Evolutionary conservation across 2,329 filamentous ascomycete species (phyloP), one percentile per base, ranked within the genome.

Genomic region (Trichoderma gracile): DNA sequence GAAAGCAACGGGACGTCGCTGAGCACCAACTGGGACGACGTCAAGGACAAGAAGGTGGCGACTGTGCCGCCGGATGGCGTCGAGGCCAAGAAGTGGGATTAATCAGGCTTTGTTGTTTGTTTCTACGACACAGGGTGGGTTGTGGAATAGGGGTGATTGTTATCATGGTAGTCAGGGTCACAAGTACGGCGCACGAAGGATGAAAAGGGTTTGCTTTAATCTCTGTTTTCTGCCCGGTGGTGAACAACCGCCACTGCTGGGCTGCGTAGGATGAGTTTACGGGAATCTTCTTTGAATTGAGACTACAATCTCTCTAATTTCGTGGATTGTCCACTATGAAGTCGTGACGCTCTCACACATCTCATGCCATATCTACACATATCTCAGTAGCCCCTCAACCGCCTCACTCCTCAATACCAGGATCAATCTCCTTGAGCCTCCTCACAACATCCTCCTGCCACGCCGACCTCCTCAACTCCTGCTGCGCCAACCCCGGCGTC

Each of bases 1-100:
- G 94, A 99, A 81, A 97, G 93, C 76, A 95, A 96, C 70, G 95
- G 95, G 5, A 99, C 95, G 0, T 86, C 91, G 3, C 79, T 99
- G 56, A 97, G 92, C 76, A 99, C 95, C 0, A 92, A 94, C 74
- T 99, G 95, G 95, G 78, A 80, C 10, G 90, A 96, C 67, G 94
- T 97, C 21, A 85, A 86, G 57, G 84, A 82, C 67, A 86, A 86
- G 19, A 89, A 79, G 25, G 90, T 97, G 27, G 86, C 91, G 73
- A 90, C 88, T 0, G 77, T 81, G 42, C 90, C 92, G 9, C 92
- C 92, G 0, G 89, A 93, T 53, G 92, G 92, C 0, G 87, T 92
- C 71, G 87, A 90, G 75, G 87, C 86, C 2, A 93, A 89, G 82
- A 87, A 88, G 73, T 95, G 89, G 88, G 73, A 74, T 15, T 17